Conservation (phyloP, 2,329 filamentous ascomycete species). For the Penicillium brevicompactum region DNA sequence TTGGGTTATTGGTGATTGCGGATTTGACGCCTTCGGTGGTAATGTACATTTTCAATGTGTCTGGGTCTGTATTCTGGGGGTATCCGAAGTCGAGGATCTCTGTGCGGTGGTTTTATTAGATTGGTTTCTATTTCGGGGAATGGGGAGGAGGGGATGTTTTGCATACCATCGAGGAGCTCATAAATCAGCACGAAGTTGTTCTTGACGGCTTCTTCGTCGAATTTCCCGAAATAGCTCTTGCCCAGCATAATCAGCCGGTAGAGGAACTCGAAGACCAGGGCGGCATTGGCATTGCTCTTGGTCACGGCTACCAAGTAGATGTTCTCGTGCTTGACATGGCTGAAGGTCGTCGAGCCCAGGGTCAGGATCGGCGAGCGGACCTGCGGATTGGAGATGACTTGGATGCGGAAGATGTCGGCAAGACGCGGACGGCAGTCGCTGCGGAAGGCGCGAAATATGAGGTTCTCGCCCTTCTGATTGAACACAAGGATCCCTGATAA, state of each 20-base stretch:
- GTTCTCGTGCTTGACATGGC: conserved; percentile 99
- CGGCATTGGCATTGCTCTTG: conserved; percentile 98
- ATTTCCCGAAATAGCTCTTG: conserved; percentile 96
- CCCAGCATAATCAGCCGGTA: conserved; percentile 89
- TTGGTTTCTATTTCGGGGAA: background rate
- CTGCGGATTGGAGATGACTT: conserved; percentile 97
- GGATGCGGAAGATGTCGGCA: conserved; percentile 98
- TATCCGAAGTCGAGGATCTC: conserved; percentile 99
- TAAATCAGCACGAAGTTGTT: conserved; percentile 99
- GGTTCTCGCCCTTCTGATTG: conserved; percentile 99
- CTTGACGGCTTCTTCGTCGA: conserved; percentile 99
- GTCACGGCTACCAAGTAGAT: conserved; percentile 97
- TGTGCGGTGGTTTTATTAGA: conserved; percentile 37
- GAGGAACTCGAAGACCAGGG: conserved; percentile 95
- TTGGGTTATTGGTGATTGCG: conserved; percentile 63
- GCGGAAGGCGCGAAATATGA: conserved; percentile 98
- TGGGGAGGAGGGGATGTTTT: background rate
- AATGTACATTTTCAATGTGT: conserved; percentile 99
- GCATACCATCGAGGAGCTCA: conserved; percentile 84
- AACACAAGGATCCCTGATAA: conserved; percentile 96
- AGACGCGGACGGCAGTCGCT: conserved; percentile 97
- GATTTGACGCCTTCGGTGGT: conserved; percentile 98
- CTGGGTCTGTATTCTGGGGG: conserved; percentile 97
- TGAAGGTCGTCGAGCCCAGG: conserved; percentile 96
- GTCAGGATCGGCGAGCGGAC: conserved; percentile 97